Evolutionary conservation across 2,329 filamentous ascomycete genomes (phyloP), one percentile per base, ranked within the genome.

Genomic region (Leptographium procerum): DNA sequence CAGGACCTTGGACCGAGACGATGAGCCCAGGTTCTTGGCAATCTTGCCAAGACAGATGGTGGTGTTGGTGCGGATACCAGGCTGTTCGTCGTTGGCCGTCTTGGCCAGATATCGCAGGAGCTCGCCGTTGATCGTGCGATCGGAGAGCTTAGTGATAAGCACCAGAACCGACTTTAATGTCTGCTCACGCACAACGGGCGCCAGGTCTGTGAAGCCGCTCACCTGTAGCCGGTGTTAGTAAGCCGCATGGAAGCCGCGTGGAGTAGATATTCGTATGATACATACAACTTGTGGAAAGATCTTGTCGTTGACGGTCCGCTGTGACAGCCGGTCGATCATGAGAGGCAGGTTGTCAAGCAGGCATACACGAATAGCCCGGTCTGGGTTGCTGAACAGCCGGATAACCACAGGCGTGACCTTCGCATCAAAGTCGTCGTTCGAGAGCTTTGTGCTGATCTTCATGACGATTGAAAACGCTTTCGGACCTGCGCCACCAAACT

Each of bases 11-110:
- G 88, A 81, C 62, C 94, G 81, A 4, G 88, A 89, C 63, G 88
- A 78, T 1, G 81, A 77, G 1, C 90, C 89, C 1, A 99, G 77
- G 66, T 95, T 88, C 65, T 90, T 91, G 16, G 94, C 91, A 65
- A 99, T 96, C 68, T 96, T 97, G 26, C 94, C 94, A 0, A 99
- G 75, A 69, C 92, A 97, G 58, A 99, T 99, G 1, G 94, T 99
- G 0, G 94, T 99, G 69, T 99, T 99, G 10, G 94, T 99, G 61
- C 94, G 84, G 64, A 99, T 99, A 0, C 94, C 94, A 1, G 94
- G 91, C 67, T 99, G 92, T 66, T 97, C 94, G 62, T 99, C 94
- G 66, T 97, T 99, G 52, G 94, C 91, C 1, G 92, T 96, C 70
- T 95, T 96, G 50, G 94, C 94, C 31, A 99, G 79, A 67, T 95